Base-by-base conservation (phyloP, 2,329 filamentous ascomycete species). In the Aureobasidium sp. region DNA sequence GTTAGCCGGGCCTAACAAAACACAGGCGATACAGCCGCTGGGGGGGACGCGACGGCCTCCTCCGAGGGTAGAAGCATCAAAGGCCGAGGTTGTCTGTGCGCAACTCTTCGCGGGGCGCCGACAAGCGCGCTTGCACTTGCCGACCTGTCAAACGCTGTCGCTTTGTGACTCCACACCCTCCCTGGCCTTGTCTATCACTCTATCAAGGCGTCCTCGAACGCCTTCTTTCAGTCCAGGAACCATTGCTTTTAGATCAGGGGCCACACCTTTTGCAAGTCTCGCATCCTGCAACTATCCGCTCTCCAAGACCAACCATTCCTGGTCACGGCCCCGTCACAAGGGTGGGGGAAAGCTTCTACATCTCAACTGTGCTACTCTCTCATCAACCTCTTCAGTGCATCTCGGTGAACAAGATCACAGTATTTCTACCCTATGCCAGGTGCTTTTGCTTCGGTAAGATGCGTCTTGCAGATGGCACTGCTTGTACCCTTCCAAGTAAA, bases 331-430 rank as follows among this genome's bases (percentile, higher is more conserved):
- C 37, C 41, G 27, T 14, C 48, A 51, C 48, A 51, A 51, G 29
- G 48, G 48, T 16, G 48, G 48, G 47, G 48, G 17, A 38, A 50
- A 29, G 35, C 35, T 39, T 39, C 45, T 27, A 30, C 24, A 41
- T 34, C 48, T 51, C 48, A 51, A 51, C 48, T 25, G 48, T 51
- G 48, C 21, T 34, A 51, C 48, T 41, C 25, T 51, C 35, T 27
- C 19, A 41, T 21, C 12, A 37, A 17, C n/a, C 32, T 48, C 32
- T 29, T 37, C 32, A 3, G 1, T 48, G 7, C 8, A 16, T 12
- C 7, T 22, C 19, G 19, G 16, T 42, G 11, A 7, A 41, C 38
- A n/a, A 6, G 17, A 38, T 22, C 19, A 6, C 17, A 7, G 21
- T 34, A 27, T 8, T 24, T 5, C 19, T n/a, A 17, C 19, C 25